Evolutionary conservation across 306 rosid species (phyloP).

Genomic region (Vicia sativa): DNA sequence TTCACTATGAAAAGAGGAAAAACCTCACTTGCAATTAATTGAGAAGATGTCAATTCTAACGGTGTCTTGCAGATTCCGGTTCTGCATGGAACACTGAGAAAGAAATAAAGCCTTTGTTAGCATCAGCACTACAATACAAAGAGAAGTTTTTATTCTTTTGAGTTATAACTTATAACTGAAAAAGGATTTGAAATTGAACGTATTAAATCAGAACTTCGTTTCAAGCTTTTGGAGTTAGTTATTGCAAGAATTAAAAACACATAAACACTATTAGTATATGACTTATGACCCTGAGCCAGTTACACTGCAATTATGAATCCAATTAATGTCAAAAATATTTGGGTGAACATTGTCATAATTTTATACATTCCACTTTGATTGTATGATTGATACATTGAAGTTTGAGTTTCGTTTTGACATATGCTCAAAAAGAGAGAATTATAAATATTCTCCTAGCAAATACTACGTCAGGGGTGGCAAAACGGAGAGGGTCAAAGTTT

Average conservation of each 20-base stretch:
- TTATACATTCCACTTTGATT: neutral
- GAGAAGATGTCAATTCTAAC: conserved; percentile 73
- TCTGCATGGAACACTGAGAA: conserved; percentile 68
- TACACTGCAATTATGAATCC: conserved; percentile 14
- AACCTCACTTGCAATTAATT: conserved; percentile 57
- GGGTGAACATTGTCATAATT: neutral
- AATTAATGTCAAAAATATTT: neutral
- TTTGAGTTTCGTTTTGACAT: neutral
- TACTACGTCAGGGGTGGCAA: no score
- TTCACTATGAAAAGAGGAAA: conserved; percentile 58
- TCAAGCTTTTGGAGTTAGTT: neutral
- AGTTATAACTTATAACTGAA: conserved; percentile 17
- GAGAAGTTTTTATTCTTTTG: conserved; percentile 3
- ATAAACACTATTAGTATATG: neutral
- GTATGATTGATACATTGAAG: conserved; percentile 3
- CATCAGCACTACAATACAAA: conserved; percentile 3
- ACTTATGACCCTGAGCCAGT: neutral
- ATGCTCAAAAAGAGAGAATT: neutral
- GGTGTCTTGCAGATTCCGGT: conserved; percentile 67
- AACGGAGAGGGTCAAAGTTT: no score
- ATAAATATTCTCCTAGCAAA: neutral
- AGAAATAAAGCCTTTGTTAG: conserved; percentile 5
- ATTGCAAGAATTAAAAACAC: conserved; percentile 1
- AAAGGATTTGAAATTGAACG: neutral
- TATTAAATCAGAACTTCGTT: conserved; percentile 13